These are phyloP conservation scores for Cydonia oblonga DNA, from an alignment of 331 rosid genomes.

Conservation along the genomic window DNA sequence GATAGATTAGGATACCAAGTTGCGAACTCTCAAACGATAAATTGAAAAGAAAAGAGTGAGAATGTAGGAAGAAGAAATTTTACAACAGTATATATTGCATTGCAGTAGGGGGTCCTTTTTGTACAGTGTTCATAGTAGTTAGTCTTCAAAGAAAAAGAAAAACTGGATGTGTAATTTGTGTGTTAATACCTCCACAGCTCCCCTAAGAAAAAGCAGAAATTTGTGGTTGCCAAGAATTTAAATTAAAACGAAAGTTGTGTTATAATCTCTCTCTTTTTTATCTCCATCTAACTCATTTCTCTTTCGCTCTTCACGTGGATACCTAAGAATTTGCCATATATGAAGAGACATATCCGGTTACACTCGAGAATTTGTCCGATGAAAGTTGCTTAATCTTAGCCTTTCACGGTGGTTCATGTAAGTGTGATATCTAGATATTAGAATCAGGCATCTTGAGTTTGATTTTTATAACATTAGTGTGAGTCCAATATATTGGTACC, in stretches of 20 bases:
- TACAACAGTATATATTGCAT: slow-evolving; percentile 16
- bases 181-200: background rate
- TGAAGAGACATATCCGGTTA: too few species aligned
- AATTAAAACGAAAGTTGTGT: background rate
- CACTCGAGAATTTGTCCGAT: too few species aligned
- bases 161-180: slow-evolving; percentile 5
- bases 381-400: too few species aligned
- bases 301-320: too few species aligned
- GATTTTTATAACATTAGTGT: too few species aligned
- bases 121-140: slow-evolving; percentile 34
- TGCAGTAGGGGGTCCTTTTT: slow-evolving; percentile 40
- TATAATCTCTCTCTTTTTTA: background rate
- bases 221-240: background rate
- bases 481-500: too few species aligned
- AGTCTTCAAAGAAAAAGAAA: slow-evolving; percentile 2
- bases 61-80: slow-evolving; percentile 5
- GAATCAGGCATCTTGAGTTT: too few species aligned
- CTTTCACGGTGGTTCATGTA: too few species aligned
- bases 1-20: slow-evolving; percentile 17
- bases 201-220: background rate
- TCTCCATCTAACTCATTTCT: too few species aligned
- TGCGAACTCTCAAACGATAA: slow-evolving; percentile 3
- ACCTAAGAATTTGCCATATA: too few species aligned
- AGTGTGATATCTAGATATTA: too few species aligned
- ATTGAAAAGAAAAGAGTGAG: background rate